Conservation (phyloP, 2,329 filamentous ascomycete species). For the Didymella pomorum region DNA sequence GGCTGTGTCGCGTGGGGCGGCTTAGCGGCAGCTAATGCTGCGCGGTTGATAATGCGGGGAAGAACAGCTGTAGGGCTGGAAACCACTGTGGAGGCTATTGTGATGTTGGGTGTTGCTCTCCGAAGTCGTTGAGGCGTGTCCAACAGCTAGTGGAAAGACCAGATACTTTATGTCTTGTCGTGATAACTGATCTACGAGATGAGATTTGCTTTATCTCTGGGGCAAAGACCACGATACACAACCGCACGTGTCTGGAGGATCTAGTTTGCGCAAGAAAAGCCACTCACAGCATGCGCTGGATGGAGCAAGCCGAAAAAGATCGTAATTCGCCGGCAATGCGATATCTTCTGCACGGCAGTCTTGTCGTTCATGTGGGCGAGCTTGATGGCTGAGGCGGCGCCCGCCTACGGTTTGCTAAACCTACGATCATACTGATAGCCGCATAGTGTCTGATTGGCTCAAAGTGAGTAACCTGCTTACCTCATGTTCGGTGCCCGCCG, state of each 20-base stretch:
- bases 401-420: slow-evolving; percentile 40
- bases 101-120: background rate
- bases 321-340: slow-evolving; percentile 37
- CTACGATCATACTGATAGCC: slow-evolving; percentile 40
- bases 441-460: slow-evolving; percentile 36
- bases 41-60: slow-evolving; percentile 20
- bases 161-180: slow-evolving; percentile 20
- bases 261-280: slow-evolving; percentile 31
- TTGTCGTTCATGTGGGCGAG: slow-evolving; percentile 26
- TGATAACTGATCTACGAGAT: slow-evolving; percentile 16
- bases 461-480: slow-evolving; percentile 20
- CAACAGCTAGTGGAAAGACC: background rate
- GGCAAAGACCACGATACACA: slow-evolving; percentile 43
- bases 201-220: slow-evolving; percentile 32
- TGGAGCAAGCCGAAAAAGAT: slow-evolving; percentile 44
- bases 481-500: slow-evolving; percentile 43
- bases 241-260: slow-evolving; percentile 28
- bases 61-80: background rate
- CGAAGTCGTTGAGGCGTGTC: slow-evolving; percentile 4
- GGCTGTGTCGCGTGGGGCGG: slow-evolving; percentile 13
- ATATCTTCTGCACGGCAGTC: slow-evolving; percentile 37
- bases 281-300: slow-evolving; percentile 25
- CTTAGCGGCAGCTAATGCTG: slow-evolving; percentile 22
- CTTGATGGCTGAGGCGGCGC: slow-evolving; percentile 28
- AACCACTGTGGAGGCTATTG: background rate